Base-by-base conservation (phyloP, 352 stramenopile species). In the Globisporangium okanoganense region DNA sequence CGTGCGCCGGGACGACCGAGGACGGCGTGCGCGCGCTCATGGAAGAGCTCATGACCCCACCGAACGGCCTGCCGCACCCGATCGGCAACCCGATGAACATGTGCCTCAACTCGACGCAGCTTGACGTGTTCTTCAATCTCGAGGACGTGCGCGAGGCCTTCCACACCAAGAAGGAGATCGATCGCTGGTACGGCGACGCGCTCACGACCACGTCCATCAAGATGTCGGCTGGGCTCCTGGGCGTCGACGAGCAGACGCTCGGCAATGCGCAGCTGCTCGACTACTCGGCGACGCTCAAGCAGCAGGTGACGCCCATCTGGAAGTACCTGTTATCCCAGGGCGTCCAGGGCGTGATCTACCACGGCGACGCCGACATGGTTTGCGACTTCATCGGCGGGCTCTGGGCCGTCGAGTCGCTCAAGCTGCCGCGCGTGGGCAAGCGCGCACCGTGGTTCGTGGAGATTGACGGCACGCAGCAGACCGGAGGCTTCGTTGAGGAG, bases 401-500 rank as follows among this genome's bases (percentile, higher is more conserved):
- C 12, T 92, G 82, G 82, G 78, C 81, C 13, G 81, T 87, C 25
- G 77, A 92, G 60, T 88, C 78, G 38, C 54, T 92, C 31, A 45
- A 79, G 64, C 64, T 92, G 38, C 67, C 61, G 14, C 73, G 77
- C 24, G 25, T 78, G 53, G 64, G 67, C 31, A 61, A 67, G 33
- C 79, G 80, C 5, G 61, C 61, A 14, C 31, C 72, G 6, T 92
- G 82, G 82, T 73, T 75, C 3, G 62, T 62, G 1, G 56, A 61
- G 12, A 54, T 70, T 24, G 70, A 71, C 36, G 65, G 73, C 41
- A 69, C 51, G 22, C 43, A 56, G 33, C 90, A 97, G 72, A 90
- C 89, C 14, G 91, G 73, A 12, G 91, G 91, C 7, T 92, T 96
- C 52, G 69, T 94, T 5, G 80, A 94, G 31, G 76, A 71, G 33